phyloP scores from a whole-genome alignment of 306 rosid genomes.

The Notholithocarpus densiflorus region DNA sequence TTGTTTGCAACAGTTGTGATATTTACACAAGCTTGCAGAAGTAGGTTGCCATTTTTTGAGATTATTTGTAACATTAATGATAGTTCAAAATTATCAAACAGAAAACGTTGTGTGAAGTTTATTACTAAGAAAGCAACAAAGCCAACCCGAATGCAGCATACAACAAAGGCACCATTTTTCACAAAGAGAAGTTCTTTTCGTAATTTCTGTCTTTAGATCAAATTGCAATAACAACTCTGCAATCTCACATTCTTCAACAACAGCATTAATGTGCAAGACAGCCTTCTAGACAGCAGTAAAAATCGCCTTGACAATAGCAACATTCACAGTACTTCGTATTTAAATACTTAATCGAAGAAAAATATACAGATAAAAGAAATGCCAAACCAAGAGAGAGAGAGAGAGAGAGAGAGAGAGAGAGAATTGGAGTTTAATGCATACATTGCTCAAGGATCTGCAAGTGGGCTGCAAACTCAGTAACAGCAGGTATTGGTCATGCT shows the following conservation, averaged over 20 bases:
- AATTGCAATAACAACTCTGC: constrained; percentile 83
- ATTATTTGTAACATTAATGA: neutral
- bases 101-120: neutral
- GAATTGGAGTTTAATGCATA: no score
- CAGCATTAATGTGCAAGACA: no score
- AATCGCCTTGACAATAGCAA: no score
- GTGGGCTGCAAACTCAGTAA: no score
- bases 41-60: neutral
- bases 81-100: neutral
- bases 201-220: constrained; percentile 83
- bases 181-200: constrained; percentile 82
- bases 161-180: constrained; percentile 73
- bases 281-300: no score
- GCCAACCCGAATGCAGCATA: constrained; percentile 85
- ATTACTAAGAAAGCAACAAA: constrained; percentile 9
- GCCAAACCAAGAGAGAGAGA: no score
- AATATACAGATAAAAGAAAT: no score
- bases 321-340: no score
- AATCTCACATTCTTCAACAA: constrained; percentile 98
- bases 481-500: no score
- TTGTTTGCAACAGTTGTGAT: neutral
- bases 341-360: no score
- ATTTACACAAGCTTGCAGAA: neutral
- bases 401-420: no score
- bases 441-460: no score